phyloP scores from a whole-genome alignment of 495 filamentous ascomycete genomes.

The Copromyces sp. region DNA sequence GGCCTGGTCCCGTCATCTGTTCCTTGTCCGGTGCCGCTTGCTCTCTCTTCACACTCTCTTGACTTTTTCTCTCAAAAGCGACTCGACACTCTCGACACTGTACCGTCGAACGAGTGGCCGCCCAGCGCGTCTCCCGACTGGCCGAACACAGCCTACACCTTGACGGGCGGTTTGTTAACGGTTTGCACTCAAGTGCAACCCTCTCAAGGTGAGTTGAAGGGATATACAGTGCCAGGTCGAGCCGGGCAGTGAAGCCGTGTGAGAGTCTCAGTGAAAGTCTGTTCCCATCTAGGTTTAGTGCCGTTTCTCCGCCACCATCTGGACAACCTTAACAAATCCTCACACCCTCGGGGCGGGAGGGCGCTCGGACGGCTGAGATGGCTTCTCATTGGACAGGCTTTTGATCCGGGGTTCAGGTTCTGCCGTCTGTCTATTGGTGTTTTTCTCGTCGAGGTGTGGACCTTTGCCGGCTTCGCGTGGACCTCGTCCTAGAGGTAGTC shows the following conservation, averaged over 20 bases:
- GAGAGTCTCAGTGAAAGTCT: not conserved
- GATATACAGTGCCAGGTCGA: not conserved
- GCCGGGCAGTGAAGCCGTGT: constrained; percentile 8
- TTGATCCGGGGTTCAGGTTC: constrained; percentile 23
- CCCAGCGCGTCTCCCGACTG: constrained; percentile 10
- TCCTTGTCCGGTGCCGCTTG: not conserved
- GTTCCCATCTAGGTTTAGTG: constrained; percentile 15
- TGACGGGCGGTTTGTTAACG: not conserved
- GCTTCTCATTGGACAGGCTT: constrained; percentile 9
- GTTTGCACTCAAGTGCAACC: not conserved
- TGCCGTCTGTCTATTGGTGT: constrained; percentile 7
- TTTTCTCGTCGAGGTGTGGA: not conserved
- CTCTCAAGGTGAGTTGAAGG: not conserved
- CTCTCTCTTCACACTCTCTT: not conserved
- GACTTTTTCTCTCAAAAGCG: not conserved
- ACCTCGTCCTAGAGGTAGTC: not conserved
- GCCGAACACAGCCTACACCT: not conserved
- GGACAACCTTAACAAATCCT: not conserved
- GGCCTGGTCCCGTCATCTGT: constrained; percentile 4
- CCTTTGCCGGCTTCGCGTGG: not conserved
- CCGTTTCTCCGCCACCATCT: constrained; percentile 13
- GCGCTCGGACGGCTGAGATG: not conserved
- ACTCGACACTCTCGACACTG: not conserved
- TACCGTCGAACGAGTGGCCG: constrained; percentile 7
- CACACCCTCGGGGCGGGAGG: not conserved